Base-by-base conservation (phyloP, 2,329 filamentous ascomycete species). In the Malbranchea cinnamomea region DNA sequence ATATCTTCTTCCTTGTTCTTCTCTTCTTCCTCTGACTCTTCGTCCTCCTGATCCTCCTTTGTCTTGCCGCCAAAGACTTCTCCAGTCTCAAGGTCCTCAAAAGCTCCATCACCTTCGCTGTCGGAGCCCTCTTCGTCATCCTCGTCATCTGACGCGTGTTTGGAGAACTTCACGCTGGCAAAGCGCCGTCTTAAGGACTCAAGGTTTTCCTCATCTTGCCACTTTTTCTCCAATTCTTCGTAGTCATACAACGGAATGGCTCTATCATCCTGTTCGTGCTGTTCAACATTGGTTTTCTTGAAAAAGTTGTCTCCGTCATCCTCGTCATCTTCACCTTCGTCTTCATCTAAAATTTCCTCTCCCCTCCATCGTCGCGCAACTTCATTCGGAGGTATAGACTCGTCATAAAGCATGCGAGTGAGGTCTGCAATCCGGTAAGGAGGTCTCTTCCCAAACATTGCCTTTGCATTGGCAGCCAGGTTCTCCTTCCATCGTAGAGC, bases 401-500 rank as follows among this genome's bases (percentile, higher is more conserved):
- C 70, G 43, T 95, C 80, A 54, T 98, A 98, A 60, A 98, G 78
- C 53, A 91, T 67, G 41, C 80, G 74, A 1, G 83, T 82, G 17
- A 98, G 68, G 46, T 95, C 85, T 9, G 71, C 68, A 6, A 83
- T 77, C 32, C 84, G 74, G 46, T 80, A 93, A 10, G 77, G 69
- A 23, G 72, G 71, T 38, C 71, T 74, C 42, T 68, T 74, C 16
- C 69, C 67, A 47, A 89, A 80, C 19, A 85, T 59, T 33, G 67
- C 70, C 38, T 68, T 69, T 2, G 85, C 85, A 32, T 76, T 81
- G 35, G 78, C 75, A 6, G 71, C 58, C 50, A 98, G 69, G 44
- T 92, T 85, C 14, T 79, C 71, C 53, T 98, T 98, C 91, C 91
- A 98, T 25, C 74, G 68, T 13, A 81, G 45, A 3, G 68, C 75